Evolutionary conservation across 768 basidiomycete species (phyloP), one percentile per base, ranked within the genome.

Genomic region (Xanthoconium purpureum): DNA sequence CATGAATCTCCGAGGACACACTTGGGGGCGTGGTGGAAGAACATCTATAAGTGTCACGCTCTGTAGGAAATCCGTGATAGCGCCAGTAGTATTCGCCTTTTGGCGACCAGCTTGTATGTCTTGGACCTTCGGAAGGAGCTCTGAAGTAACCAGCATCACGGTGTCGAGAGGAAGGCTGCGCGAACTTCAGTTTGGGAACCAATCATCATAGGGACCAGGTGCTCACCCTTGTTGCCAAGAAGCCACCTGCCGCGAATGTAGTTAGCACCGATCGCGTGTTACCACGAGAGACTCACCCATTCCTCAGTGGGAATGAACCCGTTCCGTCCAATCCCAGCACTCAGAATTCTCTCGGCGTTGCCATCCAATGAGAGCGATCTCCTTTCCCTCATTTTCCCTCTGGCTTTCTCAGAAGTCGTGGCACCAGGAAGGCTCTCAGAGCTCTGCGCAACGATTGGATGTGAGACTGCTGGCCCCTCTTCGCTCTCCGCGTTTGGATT

Each of bases 271-370:
- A 12, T 56, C 15, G 38, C 12, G 3, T 43, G 35, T 42, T 24
- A 35, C 33, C 40, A 44, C 38, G 10, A 54, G 45, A 24, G 2
- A 55, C 80, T 53, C 60, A 93, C 94, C 96, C 97, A 99, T 83
- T 94, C 93, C 69, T 97, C 92, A 4, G 94, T 97, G 12, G 97
- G 94, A 9, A 95, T 78, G 72, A 98, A 99, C 3, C 94, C 92
- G 69, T 93, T 95, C 61, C 89, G 80, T 30, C 94, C 94, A 17
- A 95, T 82, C 13, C 84, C 86, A 17, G 78, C 77, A 32, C 82
- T 78, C n/a, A 88, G 84, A 24, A 84, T 73, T 32, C 83, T 81
- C 56, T 92, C 88, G 47, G 87, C 66, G 53, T 81, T 80, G 39
- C 72, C 77, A 55, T 77, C 76, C 50, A 81, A 76, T 28, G 84